phyloP scores from a whole-genome alignment of 139 green algal genomes.

The Auxenochlorella pyrenoidosa region DNA sequence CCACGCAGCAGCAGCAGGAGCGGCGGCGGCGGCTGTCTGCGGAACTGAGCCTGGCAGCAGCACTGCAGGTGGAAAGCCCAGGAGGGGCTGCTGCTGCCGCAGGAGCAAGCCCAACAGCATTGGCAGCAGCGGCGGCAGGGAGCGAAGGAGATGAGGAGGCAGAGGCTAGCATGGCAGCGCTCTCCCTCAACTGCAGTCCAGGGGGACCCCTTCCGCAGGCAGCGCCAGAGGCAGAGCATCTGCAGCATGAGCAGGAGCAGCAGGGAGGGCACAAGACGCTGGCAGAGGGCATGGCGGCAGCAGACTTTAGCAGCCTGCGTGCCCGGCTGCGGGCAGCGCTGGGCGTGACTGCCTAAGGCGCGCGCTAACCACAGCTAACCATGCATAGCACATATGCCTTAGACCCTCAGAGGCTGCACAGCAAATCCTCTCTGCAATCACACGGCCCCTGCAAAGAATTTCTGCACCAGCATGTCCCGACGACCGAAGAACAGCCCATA shows the following conservation, averaged over 20 bases:
- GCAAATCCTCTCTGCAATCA: no score
- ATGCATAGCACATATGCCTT: no score
- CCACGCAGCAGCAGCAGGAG: conserved; percentile 21
- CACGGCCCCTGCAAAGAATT: no score
- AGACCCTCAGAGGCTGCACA: no score
- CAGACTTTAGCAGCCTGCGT: neutral
- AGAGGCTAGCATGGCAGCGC: neutral
- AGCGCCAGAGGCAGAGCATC: neutral
- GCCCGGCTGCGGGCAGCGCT: conserved; percentile 14
- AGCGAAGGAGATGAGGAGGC: neutral
- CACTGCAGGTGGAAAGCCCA: neutral
- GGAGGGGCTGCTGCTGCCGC: neutral
- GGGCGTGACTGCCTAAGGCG: neutral
- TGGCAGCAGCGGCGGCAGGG: neutral
- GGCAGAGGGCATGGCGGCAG: neutral
- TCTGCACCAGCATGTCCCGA: no score
- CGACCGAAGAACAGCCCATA: no score
- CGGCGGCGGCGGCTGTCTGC: conserved; percentile 15
- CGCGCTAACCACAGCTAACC: no score
- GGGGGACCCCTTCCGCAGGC: neutral
- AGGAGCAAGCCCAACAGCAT: neutral
- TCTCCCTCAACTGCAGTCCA: conserved; percentile 4
- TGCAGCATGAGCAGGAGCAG: neutral
- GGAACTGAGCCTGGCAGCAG: neutral
- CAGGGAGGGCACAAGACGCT: neutral